Evolutionary conservation across 2,329 filamentous ascomycete species (phyloP).

Genomic region (Waltergamsia citrina): DNA sequence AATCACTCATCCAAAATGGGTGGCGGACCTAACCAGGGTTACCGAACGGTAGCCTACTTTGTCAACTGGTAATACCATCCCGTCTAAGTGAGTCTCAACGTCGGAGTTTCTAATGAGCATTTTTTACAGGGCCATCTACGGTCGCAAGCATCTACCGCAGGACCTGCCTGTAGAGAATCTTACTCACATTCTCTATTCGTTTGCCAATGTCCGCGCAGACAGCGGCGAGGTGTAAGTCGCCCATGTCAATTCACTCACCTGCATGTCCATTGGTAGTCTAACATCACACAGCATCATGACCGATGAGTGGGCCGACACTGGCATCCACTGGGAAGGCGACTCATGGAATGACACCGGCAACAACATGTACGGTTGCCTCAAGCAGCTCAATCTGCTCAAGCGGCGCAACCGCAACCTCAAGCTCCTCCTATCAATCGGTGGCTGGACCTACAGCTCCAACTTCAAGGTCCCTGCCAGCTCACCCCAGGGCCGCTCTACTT

Average conservation of each 20-base stretch:
- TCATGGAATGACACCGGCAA: constrained; percentile 62
- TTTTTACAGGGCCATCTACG: constrained; percentile 66
- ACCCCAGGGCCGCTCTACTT: constrained; percentile 55
- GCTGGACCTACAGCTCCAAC: constrained; percentile 86
- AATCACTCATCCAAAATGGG: too few relatives aligned
- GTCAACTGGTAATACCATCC: constrained; percentile 59
- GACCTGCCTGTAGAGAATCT: constrained; percentile 72
- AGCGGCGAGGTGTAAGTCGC: constrained; percentile 62
- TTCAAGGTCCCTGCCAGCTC: constrained; percentile 70
- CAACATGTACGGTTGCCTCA: constrained; percentile 82
- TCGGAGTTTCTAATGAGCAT: constrained; percentile 8
- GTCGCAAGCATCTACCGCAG: constrained; percentile 73
- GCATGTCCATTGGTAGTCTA: not conserved
- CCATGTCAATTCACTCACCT: not conserved
- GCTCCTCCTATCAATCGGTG: constrained; percentile 76
- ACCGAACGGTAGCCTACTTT: constrained; percentile 62
- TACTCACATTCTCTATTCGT: constrained; percentile 84
- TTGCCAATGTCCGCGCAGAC: constrained; percentile 75
- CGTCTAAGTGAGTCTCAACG: constrained; percentile 17
- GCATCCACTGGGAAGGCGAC: constrained; percentile 65
- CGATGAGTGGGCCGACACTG: constrained; percentile 56
- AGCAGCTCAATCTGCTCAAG: constrained; percentile 82
- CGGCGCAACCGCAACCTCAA: constrained; percentile 74
- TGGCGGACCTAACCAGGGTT: constrained; percentile 39
- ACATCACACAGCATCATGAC: constrained; percentile 34